Conservation (phyloP, 768 basidiomycete genomes). For the Hygrophorus russula region DNA sequence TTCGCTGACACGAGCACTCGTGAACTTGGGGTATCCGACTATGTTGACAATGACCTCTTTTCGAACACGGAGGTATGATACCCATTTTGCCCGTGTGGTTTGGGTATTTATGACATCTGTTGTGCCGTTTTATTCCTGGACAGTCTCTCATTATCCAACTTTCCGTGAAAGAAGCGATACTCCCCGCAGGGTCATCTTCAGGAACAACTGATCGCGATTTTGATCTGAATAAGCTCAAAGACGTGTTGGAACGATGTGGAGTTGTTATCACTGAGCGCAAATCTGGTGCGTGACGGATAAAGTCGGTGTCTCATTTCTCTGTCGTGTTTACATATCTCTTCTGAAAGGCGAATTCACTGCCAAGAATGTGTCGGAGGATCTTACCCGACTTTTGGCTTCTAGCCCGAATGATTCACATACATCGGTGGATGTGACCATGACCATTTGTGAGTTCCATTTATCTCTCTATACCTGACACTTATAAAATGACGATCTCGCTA, state of each 20-base stretch:
- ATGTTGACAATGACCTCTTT: constrained; percentile 89
- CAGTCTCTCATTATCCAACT: constrained; percentile 93
- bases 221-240: constrained; percentile 78
- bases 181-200: constrained; percentile 61
- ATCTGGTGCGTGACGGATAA: constrained; percentile 31
- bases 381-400: constrained; percentile 54
- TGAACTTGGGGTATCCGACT: constrained; percentile 83
- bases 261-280: constrained; percentile 88
- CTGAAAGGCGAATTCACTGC: constrained; percentile 70
- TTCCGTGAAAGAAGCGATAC: constrained; percentile 91
- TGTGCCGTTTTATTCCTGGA: too few relatives aligned
- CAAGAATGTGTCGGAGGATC: constrained; percentile 71
- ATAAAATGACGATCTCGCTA: constrained; percentile 1
- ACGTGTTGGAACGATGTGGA: constrained; percentile 81
- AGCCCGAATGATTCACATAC: constrained; percentile 25
- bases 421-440: constrained; percentile 33
- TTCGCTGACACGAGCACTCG: constrained; percentile 86
- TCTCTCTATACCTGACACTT: background rate
- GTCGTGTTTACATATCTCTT: background rate
- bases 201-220: constrained; percentile 75
- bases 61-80: constrained; percentile 80
- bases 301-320: background rate
- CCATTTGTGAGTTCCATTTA: constrained; percentile 38
- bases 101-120: background rate
- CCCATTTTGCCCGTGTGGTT: background rate